Percentiles rank a stretch among this genome's conserved stretches.
These are phyloP conservation scores for Neofusicoccum umdonicola DNA, from an alignment of 2,329 filamentous ascomycete species.

Conservation along the genomic window DNA sequence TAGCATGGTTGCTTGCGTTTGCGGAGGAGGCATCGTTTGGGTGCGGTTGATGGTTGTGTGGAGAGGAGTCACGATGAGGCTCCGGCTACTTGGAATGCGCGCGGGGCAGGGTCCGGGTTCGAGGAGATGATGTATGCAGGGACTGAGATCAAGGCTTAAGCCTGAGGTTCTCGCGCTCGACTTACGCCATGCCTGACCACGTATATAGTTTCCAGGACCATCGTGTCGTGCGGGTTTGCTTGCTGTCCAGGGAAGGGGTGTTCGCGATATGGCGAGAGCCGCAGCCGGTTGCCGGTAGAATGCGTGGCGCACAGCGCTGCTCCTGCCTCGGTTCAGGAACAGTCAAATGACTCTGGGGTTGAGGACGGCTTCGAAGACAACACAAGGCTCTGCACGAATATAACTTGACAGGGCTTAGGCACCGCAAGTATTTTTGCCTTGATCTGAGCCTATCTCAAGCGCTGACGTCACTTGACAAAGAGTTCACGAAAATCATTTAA, in stretches of 20 bases:
- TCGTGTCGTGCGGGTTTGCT: constrained; percentile 17
- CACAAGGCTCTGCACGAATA: not conserved
- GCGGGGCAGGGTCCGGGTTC: not conserved
- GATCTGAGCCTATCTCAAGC: not conserved
- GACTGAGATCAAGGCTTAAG: not conserved
- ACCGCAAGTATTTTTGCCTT: not conserved
- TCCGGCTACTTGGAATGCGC: not conserved
- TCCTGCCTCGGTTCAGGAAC: constrained; percentile 1
- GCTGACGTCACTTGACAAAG: constrained; percentile 7
- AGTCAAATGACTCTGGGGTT: not conserved
- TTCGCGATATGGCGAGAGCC: constrained; percentile 2
- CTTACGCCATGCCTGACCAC: constrained; percentile 52
- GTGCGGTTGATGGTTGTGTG: not conserved
- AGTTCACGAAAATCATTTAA: constrained; percentile 3
- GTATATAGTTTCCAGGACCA: constrained; percentile 49
- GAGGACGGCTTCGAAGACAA: not conserved
- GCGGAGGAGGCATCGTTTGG: not conserved
- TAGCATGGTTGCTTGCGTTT: constrained; percentile 21
- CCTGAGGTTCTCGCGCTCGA: constrained; percentile 20
- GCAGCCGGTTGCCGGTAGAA: not conserved
- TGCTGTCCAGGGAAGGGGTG: not conserved
- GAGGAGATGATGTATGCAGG: constrained; percentile 8
- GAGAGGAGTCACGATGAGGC: constrained; percentile 16
- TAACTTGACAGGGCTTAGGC: not conserved
- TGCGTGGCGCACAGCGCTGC: constrained; percentile 6